Percentiles rank a stretch among this genome's conserved stretches.
These are phyloP conservation scores for Cyclotella kingstonii DNA, from an alignment of 108 stramenopile genomes.

Conservation along the genomic window DNA sequence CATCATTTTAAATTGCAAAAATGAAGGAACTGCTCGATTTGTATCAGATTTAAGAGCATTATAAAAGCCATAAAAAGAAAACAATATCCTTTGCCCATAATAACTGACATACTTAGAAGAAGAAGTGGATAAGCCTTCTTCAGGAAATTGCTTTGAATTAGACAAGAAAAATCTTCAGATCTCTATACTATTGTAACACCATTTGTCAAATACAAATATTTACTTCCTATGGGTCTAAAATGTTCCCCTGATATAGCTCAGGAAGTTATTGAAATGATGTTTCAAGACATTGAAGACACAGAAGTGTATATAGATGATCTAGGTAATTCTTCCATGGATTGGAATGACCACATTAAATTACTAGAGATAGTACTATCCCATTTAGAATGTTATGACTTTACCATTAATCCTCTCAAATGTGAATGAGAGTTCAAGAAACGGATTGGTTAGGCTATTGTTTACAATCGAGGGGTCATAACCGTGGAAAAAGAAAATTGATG, in stretches of 20 bases:
- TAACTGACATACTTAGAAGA: constrained; percentile 28
- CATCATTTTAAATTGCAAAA: neutral
- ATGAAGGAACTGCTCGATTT: no score
- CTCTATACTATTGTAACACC: constrained; percentile 25
- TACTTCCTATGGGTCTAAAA: constrained; percentile 8
- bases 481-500: no score
- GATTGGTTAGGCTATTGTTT: no score
- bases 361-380: no score
- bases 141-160: constrained; percentile 29
- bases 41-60: neutral
- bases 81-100: constrained; percentile 26
- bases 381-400: no score
- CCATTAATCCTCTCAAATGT: no score
- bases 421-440: no score
- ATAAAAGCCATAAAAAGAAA: neutral
- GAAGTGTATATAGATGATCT: no score
- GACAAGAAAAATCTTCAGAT: constrained; percentile 34
- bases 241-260: constrained; percentile 40
- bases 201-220: constrained; percentile 28
- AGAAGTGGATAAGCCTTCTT: constrained; percentile 24
- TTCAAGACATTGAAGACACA: constrained; percentile 17
- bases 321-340: no score
- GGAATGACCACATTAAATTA: no score
- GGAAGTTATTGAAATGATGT: constrained; percentile 30
- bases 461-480: no score